Base-by-base conservation (phyloP, 2,329 filamentous ascomycete genomes). In the Exserohilum turcica region DNA sequence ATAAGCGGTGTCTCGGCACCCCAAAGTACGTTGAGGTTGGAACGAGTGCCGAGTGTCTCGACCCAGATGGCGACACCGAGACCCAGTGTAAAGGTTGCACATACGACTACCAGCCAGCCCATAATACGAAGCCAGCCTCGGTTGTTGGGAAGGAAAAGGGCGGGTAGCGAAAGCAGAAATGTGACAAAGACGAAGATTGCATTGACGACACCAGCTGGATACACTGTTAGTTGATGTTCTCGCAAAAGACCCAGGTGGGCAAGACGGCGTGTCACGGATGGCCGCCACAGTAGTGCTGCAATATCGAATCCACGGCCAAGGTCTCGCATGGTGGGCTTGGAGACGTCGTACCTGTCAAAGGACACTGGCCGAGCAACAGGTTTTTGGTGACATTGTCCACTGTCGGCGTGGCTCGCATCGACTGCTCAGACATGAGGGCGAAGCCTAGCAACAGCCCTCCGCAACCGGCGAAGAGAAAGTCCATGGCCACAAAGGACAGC, bases 51-150 rank as follows among this genome's bases (percentile, higher is more conserved):
- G 62, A 94, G 77, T 2, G 90, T 93, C 65, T 86, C 78, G 67
- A 91, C 83, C 90, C 77, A 76, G 67, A 87, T 82, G 64, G 90
- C 71, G 24, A 85, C 77, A 42, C 76, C 70, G 66, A 91, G 82
- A 66, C 90, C 87, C 31, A 81, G 77, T 48, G 79, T 83, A 69
- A 84, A 88, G 60, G 85, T 82, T 59, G 81, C 77, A 76, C 89
- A 91, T 29, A 92, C 78, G 38, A 77, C 80, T 54, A 91, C 69
- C 6, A 92, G 76, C 76, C 85, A 89, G 43, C 84, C 86, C 52
- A 87, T 84, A 13, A 86, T 57, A 73, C 91, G 90, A 64, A 93
- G 81, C 84, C 86, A 90, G 59, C 82, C 80, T 59, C 89, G 82
- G 44, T 82, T 83, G 43, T 81, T 84, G 5, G 85, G 84, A 54